Percentiles rank a stretch among this genome's conserved stretches.
phyloP scores from a whole-genome alignment of 2,329 filamentous ascomycete species.

The Endothia cerciana region DNA sequence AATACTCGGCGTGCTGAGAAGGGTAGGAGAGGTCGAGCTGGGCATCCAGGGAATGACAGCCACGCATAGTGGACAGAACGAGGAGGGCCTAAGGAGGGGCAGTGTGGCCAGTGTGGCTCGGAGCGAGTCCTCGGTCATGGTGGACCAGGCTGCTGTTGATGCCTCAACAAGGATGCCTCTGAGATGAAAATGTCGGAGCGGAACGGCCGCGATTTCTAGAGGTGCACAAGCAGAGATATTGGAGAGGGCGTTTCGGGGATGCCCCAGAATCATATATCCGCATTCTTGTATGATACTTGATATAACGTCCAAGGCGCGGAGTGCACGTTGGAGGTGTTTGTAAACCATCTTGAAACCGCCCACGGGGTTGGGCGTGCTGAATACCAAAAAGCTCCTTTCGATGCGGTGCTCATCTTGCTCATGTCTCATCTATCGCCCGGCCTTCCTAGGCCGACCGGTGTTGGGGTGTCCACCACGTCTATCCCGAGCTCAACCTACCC shows the following conservation, averaged over 20 bases:
- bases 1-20: conserved; percentile 75
- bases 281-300: conserved; percentile 19
- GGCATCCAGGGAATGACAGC: conserved; percentile 57
- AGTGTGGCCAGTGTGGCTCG: conserved; percentile 43
- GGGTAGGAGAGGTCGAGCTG: conserved; percentile 78
- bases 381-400: conserved; percentile 3
- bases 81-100: conserved; percentile 41
- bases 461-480: background rate
- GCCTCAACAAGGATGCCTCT: conserved; percentile 28
- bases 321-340: background rate
- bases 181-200: conserved; percentile 5
- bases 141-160: conserved; percentile 37
- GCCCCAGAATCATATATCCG: conserved; percentile 12
- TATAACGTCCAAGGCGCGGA: conserved; percentile 29
- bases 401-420: background rate
- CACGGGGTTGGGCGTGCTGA: background rate
- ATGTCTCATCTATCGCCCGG: background rate
- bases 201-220: background rate
- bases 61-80: conserved; percentile 16
- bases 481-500: background rate
- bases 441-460: background rate
- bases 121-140: conserved; percentile 23
- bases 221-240: background rate
- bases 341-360: background rate
- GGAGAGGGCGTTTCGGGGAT: background rate